Evolutionary conservation across 345 rosid genomes (phyloP).

Genomic region (Citropsis articulata): DNA sequence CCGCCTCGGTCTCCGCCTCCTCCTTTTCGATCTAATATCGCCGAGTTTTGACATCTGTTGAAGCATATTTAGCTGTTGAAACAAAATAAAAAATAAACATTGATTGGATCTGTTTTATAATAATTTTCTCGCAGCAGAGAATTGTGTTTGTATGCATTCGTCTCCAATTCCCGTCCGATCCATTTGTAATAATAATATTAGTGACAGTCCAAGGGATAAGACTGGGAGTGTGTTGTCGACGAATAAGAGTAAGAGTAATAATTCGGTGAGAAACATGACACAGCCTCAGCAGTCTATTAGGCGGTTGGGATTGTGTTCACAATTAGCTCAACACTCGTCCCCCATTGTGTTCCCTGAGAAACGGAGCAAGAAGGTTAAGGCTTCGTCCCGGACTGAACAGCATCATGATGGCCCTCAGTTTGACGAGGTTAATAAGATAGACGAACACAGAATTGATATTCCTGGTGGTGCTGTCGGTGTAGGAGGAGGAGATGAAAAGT

Average conservation of each 20-base stretch:
- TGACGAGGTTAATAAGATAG: slow-evolving; percentile 44
- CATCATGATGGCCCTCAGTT: slow-evolving; percentile 32
- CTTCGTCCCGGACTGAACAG: slow-evolving; percentile 43
- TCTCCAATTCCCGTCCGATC: slow-evolving; percentile 1
- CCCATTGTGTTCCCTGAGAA: slow-evolving; percentile 90
- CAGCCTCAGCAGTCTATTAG: slow-evolving; percentile 60
- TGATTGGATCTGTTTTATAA: slow-evolving; percentile 3
- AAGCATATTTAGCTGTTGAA: not conserved
- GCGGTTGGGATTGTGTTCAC: slow-evolving; percentile 80
- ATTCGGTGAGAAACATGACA: slow-evolving; percentile 25
- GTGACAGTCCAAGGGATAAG: slow-evolving; percentile 28
- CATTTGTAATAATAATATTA: not conserved
- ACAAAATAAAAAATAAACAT: not conserved
- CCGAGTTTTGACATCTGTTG: not conserved
- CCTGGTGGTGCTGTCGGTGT: slow-evolving; percentile 20
- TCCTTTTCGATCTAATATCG: not conserved
- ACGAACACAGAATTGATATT: slow-evolving; percentile 71
- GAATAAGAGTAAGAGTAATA: slow-evolving; percentile 22
- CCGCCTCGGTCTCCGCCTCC: not conserved
- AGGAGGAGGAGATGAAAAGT: slow-evolving; percentile 79
- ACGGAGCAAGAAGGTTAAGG: slow-evolving; percentile 67
- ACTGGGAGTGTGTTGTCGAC: slow-evolving; percentile 35
- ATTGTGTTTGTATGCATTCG: not conserved
- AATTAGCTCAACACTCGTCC: slow-evolving; percentile 69
- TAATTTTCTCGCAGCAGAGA: slow-evolving; percentile 1